phyloP scores from a whole-genome alignment of 2,329 filamentous ascomycete species.

The Stagonosporopsis cucurbitacearum region DNA sequence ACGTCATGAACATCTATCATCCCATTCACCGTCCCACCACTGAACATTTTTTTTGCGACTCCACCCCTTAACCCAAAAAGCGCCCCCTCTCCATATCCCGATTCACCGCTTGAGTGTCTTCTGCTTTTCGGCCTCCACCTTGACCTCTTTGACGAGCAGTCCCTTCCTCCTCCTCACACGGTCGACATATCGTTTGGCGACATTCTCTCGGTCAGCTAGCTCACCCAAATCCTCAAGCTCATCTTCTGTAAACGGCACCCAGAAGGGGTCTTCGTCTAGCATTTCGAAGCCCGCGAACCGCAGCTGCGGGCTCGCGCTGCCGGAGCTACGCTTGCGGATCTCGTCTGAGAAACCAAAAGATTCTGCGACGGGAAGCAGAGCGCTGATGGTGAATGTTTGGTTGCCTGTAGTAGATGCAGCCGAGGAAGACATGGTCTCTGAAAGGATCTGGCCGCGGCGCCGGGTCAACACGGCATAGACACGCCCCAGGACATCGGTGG shows the following conservation, averaged over 20 bases:
- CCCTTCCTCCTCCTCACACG: constrained; percentile 86
- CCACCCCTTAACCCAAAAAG: constrained; percentile 14
- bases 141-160: constrained; percentile 74
- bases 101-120: constrained; percentile 69
- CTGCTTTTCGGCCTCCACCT: constrained; percentile 91
- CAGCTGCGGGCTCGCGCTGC: constrained; percentile 88
- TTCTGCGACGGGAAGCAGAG: constrained; percentile 87
- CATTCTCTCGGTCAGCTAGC: constrained; percentile 90
- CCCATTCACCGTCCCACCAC: constrained; percentile 14
- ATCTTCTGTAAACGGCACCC: constrained; percentile 96
- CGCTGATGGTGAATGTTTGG: constrained; percentile 93
- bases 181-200: constrained; percentile 96
- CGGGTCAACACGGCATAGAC: constrained; percentile 99
- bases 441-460: constrained; percentile 85
- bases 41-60: not conserved
- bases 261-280: constrained; percentile 94
- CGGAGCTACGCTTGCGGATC: constrained; percentile 91
- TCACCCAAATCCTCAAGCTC: constrained; percentile 96
- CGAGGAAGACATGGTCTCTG: constrained; percentile 90
- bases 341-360: constrained; percentile 97
- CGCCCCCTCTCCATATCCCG: constrained; percentile 3
- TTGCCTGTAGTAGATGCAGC: constrained; percentile 93
- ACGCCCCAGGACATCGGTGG: constrained; percentile 90
- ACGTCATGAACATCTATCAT: not conserved
- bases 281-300: constrained; percentile 93